phyloP scores from a whole-genome alignment of 2,329 filamentous ascomycete genomes.

The Grosmannia huntii region DNA sequence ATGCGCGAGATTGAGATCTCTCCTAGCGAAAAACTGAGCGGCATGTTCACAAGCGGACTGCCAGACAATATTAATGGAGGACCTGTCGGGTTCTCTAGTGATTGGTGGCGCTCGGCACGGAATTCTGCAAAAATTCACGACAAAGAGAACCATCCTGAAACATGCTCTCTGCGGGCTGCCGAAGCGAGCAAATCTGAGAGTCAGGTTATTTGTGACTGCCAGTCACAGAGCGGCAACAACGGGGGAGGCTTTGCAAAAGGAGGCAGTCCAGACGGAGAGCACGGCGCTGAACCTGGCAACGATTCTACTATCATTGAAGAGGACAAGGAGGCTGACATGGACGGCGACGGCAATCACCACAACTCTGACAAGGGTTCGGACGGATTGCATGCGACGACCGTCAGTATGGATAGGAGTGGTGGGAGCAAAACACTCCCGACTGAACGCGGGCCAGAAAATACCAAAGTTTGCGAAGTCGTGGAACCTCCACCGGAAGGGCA shows the following conservation, averaged over 20 bases:
- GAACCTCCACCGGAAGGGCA: neutral
- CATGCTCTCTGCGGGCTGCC: neutral
- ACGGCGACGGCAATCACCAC: neutral
- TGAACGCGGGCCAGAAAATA: neutral
- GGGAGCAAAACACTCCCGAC: neutral
- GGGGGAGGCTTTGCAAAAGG: neutral
- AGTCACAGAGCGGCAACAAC: neutral
- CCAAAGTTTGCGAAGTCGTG: neutral
- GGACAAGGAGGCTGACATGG: neutral
- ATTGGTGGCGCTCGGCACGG: conserved; percentile 8
- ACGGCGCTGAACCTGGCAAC: neutral
- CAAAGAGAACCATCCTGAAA: conserved; percentile 31
- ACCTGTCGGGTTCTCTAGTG: conserved; percentile 9
- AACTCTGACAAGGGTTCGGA: neutral
- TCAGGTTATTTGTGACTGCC: neutral
- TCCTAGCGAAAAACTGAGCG: conserved; percentile 21
- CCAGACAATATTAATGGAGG: conserved; percentile 9
- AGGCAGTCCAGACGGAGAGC: conserved; percentile 4
- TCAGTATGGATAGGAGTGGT: neutral
- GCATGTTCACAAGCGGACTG: conserved; percentile 11
- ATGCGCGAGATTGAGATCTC: conserved; percentile 36
- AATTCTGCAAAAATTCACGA: conserved; percentile 21
- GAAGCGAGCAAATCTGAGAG: neutral
- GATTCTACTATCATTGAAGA: conserved; percentile 2
- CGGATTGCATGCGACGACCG: neutral